Evolutionary conservation across 139 green algal genomes (phyloP), one percentile per base, ranked within the genome.

Genomic region (Nannochloris sp.): DNA sequence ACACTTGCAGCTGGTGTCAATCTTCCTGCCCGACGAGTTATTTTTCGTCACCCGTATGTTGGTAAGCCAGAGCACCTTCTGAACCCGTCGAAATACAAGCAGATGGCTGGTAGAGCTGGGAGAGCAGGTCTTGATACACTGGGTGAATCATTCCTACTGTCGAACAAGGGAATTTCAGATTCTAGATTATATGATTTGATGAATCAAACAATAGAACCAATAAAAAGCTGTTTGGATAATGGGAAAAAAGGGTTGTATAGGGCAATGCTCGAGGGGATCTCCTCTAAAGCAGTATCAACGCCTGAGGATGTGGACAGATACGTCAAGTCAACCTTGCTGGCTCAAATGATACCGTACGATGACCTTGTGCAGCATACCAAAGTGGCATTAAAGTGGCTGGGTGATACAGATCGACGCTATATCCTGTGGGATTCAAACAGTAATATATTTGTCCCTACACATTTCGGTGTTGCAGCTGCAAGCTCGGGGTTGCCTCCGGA

Each of bases 1-100:
- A 98, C 92, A 0, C 71, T 99, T 48, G 92, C 91, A 33, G 84
- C 87, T 25, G 88, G 88, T 20, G 87, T 95, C 44, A 95, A 95
- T 74, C 81, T 95, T 70, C 88, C 88, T 1, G 90, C 83, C 2
- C 65, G 87, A 12, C 74, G 90, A 4, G 90, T 96, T 53, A 91
- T 96, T 63, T 91, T 96, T 71, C 56, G 68, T 31, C 56, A 87
- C 23, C 53, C 70, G 17, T 87, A 82, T 55, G 56, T 76, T 40
- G 63, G 72, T 0, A 40, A 17, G 5, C 49, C 61, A 16, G 50
- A 59, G 30, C 82, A 78, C 50, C 49, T 63, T 13, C 67, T 94
- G 40, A 67, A 79, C 20, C 56, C 72, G 10, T 77, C 81, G 6
- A 71, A 72, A 65, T 90, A 89, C 69, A 69, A 81, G 6, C 84